A percentile compares a stretch with the other conserved stretches of the same genome.
phyloP scores from a whole-genome alignment of 768 basidiomycete genomes.

The Cystobasidium onofrii region DNA sequence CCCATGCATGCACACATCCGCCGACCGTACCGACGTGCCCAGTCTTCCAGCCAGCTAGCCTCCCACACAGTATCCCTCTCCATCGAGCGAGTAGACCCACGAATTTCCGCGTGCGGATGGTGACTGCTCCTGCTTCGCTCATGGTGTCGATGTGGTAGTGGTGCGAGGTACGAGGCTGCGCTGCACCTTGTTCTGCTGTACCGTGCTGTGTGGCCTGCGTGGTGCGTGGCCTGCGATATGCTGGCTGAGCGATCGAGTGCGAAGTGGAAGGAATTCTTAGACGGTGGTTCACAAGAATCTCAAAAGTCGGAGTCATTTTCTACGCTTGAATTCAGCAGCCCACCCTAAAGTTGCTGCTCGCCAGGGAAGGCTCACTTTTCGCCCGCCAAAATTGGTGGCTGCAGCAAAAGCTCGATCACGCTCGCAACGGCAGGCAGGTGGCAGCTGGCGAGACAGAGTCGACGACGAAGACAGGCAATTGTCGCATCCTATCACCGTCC shows the following conservation, averaged over 20 bases:
- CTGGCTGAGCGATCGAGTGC: background rate
- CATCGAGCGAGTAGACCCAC: background rate
- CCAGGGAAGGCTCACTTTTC: background rate
- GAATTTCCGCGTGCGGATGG: conserved; percentile 97
- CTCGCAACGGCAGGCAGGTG: background rate
- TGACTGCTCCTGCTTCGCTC: conserved; percentile 49
- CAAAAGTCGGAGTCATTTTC: background rate
- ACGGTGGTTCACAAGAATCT: background rate
- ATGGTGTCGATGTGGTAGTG: conserved; percentile 21
- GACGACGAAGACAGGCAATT: background rate
- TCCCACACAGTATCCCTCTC: background rate
- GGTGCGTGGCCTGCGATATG: background rate
- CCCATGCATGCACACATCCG: background rate
- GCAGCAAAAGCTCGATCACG: background rate
- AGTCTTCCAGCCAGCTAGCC: background rate
- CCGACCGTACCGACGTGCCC: background rate
- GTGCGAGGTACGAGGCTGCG: background rate
- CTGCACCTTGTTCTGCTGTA: no score
- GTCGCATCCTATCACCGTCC: background rate
- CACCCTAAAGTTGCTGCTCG: background rate
- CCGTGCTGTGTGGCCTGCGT: background rate
- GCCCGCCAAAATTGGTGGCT: background rate
- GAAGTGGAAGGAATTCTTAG: background rate
- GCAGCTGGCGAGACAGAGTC: background rate
- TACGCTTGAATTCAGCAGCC: background rate